Conservation (phyloP, 352 stramenopile species). For the Phytophthora chlamydospora region DNA sequence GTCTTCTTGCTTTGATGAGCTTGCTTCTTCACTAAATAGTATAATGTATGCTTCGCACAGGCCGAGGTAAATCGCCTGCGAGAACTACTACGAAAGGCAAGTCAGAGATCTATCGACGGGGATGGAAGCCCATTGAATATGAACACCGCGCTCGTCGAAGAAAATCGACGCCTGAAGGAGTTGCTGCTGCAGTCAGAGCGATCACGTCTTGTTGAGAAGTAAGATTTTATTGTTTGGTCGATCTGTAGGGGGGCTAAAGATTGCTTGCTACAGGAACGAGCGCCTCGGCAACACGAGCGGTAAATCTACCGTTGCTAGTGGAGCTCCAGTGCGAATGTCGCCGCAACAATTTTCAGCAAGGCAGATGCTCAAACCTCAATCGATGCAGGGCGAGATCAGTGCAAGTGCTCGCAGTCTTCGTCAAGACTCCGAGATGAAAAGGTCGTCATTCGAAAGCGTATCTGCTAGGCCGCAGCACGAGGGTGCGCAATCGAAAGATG, state of each 20-base stretch:
- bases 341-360: conserved; percentile 35
- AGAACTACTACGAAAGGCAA: conserved; percentile 53
- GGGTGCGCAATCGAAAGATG: conserved; percentile 29
- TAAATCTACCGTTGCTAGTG: conserved; percentile 3
- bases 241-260: neutral
- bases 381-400: conserved; percentile 8
- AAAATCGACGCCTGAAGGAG: conserved; percentile 70
- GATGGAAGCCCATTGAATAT: conserved; percentile 29
- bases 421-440: conserved; percentile 11
- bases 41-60: conserved; percentile 26
- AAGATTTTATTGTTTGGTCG: conserved; percentile 3
- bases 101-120: conserved; percentile 34
- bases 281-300: conserved; percentile 12
- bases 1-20: neutral
- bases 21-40: neutral
- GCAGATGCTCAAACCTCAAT: conserved; percentile 26
- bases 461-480: neutral
- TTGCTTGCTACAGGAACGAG: conserved; percentile 14
- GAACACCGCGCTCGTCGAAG: conserved; percentile 61
- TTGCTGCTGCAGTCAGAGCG: conserved; percentile 60
- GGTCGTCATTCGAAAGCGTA: neutral
- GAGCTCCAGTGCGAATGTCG: conserved; percentile 17
- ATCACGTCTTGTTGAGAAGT: conserved; percentile 54
- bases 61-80: conserved; percentile 61
- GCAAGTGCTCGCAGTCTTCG: conserved; percentile 7